phyloP scores from a whole-genome alignment of 345 rosid genomes.

The Passiflora organensis region DNA sequence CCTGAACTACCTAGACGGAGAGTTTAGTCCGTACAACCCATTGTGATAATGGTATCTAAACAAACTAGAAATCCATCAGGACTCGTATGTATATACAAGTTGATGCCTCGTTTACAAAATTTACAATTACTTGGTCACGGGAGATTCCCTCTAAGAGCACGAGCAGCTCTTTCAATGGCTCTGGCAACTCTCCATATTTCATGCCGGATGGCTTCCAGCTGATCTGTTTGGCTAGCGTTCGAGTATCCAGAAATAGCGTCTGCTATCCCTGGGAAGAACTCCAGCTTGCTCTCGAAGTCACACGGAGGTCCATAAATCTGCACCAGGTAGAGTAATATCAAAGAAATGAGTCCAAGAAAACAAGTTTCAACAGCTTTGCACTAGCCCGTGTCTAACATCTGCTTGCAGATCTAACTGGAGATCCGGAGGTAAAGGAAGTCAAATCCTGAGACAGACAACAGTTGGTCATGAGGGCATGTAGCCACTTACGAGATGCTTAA shows the following conservation, averaged over 20 bases:
- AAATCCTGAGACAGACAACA: too few relatives aligned
- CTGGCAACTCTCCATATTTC: conserved; percentile 91
- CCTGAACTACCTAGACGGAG: too few relatives aligned
- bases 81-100: neutral
- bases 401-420: too few relatives aligned
- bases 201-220: conserved; percentile 44
- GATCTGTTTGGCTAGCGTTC: conserved; percentile 9
- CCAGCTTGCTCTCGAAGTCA: conserved; percentile 50
- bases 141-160: conserved; percentile 55
- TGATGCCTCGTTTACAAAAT: neutral
- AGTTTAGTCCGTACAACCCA: too few relatives aligned
- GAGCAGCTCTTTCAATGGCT: conserved; percentile 75
- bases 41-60: too few relatives aligned
- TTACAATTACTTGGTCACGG: conserved; percentile 2
- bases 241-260: conserved; percentile 47
- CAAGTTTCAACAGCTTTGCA: too few relatives aligned
- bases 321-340: conserved; percentile 3
- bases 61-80: neutral
- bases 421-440: too few relatives aligned
- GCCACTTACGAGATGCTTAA: conserved; percentile 83
- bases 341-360: conserved; percentile 44
- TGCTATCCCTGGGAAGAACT: conserved; percentile 73
- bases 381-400: too few relatives aligned
- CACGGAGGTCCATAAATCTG: conserved; percentile 75
- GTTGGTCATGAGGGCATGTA: too few relatives aligned